phyloP scores from a whole-genome alignment of 1,284 basidiomycete species.

The Afroboletus lepidellus region DNA sequence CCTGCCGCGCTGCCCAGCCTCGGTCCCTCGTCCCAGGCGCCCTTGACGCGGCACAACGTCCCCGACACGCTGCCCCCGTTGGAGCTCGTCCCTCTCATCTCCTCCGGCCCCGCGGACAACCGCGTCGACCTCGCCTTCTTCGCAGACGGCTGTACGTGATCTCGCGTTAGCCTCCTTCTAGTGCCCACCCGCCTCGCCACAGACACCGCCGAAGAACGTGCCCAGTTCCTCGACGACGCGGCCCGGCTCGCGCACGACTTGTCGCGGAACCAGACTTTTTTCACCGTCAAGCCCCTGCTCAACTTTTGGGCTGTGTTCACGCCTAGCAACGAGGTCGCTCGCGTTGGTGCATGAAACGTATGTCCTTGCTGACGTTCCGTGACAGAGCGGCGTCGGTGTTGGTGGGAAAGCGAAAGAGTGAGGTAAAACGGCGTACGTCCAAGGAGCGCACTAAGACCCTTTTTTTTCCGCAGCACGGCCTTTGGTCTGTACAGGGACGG shows the following conservation, averaged over 20 bases:
- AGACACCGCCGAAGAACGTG: constrained; percentile 63
- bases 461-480: constrained; percentile 49
- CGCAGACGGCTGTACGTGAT: constrained; percentile 73
- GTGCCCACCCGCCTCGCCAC: not conserved
- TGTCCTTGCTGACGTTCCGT: constrained; percentile 1
- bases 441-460: constrained; percentile 3
- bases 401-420: constrained; percentile 69
- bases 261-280: constrained; percentile 72
- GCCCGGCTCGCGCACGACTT: constrained; percentile 65
- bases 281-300: constrained; percentile 70
- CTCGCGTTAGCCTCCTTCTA: not conserved
- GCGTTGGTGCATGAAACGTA: not conserved
- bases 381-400: constrained; percentile 73
- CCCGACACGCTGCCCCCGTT: constrained; percentile 41
- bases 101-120: constrained; percentile 62
- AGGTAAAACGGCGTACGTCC: constrained; percentile 16
- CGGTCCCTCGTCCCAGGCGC: constrained; percentile 8
- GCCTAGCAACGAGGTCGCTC: constrained; percentile 62
- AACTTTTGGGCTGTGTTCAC: constrained; percentile 85
- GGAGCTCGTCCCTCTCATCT: constrained; percentile 55
- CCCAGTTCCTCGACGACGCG: constrained; percentile 72
- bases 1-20: not conserved
- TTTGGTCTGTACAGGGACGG: constrained; percentile 81
- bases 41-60: constrained; percentile 8
- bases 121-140: constrained; percentile 80